Percentiles rank a stretch among this genome's conserved stretches.
Evolutionary conservation across 495 filamentous ascomycete species (phyloP).

Genomic region (Cercophora newfieldiana): DNA sequence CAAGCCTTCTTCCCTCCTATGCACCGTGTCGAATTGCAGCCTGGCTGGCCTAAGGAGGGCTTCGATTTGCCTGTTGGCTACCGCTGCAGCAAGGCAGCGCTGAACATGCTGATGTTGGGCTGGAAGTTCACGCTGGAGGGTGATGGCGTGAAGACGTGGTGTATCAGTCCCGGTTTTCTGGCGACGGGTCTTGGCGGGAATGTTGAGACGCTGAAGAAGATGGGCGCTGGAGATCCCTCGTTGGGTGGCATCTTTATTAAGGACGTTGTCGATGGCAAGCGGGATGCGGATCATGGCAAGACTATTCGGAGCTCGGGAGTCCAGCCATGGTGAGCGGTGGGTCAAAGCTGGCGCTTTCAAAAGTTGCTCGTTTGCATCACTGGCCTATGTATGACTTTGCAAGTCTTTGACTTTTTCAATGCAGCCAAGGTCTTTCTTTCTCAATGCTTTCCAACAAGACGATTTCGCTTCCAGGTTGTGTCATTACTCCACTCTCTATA

Average conservation of each 20-base stretch:
- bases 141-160: slow-evolving; percentile 63
- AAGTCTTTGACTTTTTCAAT: no score
- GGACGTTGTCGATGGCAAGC: slow-evolving; percentile 47
- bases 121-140: slow-evolving; percentile 54
- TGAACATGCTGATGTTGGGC: slow-evolving; percentile 68
- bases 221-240: slow-evolving; percentile 45
- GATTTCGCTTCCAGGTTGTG: no score
- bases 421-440: no score
- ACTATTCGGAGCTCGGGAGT: slow-evolving; percentile 37
- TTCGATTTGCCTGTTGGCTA: slow-evolving; percentile 43
- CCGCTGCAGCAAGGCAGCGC: slow-evolving; percentile 55
- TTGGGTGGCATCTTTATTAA: slow-evolving; percentile 46
- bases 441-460: no score
- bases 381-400: no score
- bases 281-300: slow-evolving; percentile 51
- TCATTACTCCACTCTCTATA: no score
- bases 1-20: slow-evolving; percentile 28
- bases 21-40: slow-evolving; percentile 21
- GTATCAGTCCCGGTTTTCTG: slow-evolving; percentile 56
- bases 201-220: slow-evolving; percentile 3
- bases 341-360: no score
- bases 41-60: slow-evolving; percentile 49
- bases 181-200: slow-evolving; percentile 49
- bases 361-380: no score
- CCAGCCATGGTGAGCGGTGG: slow-evolving; percentile 11